Base-by-base conservation (phyloP, 2,329 filamentous ascomycete genomes). In the Geoglossum cookeanum region DNA sequence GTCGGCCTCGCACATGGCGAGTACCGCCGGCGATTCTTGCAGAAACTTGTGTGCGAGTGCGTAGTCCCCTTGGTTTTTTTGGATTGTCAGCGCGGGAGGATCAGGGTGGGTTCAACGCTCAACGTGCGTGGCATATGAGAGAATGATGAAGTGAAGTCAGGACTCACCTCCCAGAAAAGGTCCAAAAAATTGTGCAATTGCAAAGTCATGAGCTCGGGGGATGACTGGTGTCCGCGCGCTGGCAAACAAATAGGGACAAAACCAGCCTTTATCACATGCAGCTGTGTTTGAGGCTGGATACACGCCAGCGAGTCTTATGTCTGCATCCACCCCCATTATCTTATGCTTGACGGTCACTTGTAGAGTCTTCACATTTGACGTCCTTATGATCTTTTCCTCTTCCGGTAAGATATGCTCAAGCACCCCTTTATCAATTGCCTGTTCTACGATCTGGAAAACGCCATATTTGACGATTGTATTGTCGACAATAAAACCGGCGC, bases 331-430 rank as follows among this genome's bases (percentile, higher is more conserved):
- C 48, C 68, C 68, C 67, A 71, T 70, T 51, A 70, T 62, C 32
- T 70, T 70, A 55, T 70, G 69, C 59, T 68, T 69, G 58, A 70
- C 66, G 45, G 65, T 62, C 11, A 69, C 65, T 53, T 68, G 67
- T 51, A 70, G 42, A 42, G 65, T 69, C 61, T 67, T 69, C 22
- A 69, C 65, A 44, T 63, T 64, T 1, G 64, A 67, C 4, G 68
- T 70, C 22, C 62, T 60, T 29, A 69, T 60, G 64, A 70, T 69
- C 59, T 68, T 69, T 59, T 69, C 67, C 57, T 70, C 68, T 54
- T 70, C 68, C 1, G 68, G 68, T 33, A 69, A 59, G 60, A 70
- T 64, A 51, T 68, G 67, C 60, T 70, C 67, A 3, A 70, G 51
- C 22, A 69, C 61, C 3, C 67, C 68, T 56, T 68, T 68, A 58